Evolutionary conservation across 306 rosid species (phyloP).

Genomic region (Sicyos edulis): DNA sequence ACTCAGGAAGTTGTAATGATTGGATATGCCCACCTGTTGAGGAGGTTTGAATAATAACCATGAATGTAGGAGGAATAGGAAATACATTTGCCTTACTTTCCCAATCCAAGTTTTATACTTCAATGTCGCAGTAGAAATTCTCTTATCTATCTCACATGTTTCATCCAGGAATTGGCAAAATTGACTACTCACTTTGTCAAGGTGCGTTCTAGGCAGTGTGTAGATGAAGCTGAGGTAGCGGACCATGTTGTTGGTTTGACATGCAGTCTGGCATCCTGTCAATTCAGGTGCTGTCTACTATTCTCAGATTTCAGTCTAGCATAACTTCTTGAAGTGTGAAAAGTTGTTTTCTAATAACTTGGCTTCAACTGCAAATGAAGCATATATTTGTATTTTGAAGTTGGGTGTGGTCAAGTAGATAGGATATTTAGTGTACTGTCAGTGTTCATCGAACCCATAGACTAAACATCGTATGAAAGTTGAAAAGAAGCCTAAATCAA

Average conservation of each 20-base stretch:
- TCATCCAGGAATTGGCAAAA: constrained; percentile 64
- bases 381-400: background rate
- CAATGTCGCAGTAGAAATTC: background rate
- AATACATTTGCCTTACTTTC: constrained; percentile 7
- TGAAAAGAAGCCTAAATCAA: background rate
- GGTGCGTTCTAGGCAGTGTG: constrained; percentile 84
- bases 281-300: constrained; percentile 55
- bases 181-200: constrained; percentile 56
- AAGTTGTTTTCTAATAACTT: background rate
- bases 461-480: background rate
- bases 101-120: constrained; percentile 1
- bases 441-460: background rate
- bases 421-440: background rate
- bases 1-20: constrained; percentile 43
- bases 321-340: background rate
- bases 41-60: constrained; percentile 45
- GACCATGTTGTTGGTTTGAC: constrained; percentile 95
- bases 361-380: background rate
- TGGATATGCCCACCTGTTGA: constrained; percentile 88
- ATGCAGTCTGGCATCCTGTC: constrained; percentile 81
- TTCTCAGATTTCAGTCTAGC: constrained; percentile 6
- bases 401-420: background rate
- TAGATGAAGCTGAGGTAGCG: constrained; percentile 90
- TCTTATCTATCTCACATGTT: constrained; percentile 19
- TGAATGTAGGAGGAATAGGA: constrained; percentile 17